Evolutionary conservation across 2,329 filamentous ascomycete species (phyloP), one percentile per base, ranked within the genome.

Genomic region (Cordyceps militaris): DNA sequence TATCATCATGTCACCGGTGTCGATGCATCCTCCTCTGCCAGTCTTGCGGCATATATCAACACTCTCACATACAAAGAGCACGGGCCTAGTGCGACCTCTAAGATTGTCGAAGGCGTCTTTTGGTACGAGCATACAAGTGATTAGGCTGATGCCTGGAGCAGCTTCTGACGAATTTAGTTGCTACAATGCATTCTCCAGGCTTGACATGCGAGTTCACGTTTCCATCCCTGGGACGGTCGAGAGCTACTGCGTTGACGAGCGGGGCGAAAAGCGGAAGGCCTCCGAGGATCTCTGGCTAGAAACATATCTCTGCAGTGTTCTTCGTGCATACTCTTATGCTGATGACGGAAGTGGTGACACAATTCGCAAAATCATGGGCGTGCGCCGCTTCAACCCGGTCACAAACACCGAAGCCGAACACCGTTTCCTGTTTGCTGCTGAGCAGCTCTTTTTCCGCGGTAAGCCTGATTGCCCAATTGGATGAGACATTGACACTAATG

Each of bases 321-420:
- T 99, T 61, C 83, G 94, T 66, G 92, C 94, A 60, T 99, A 97
- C 73, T 93, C 91, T 1, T 99, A 99, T 70, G 94, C 94, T 51
- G 93, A 99, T 69, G 89, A 97, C 71, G 93, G 93, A 46, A 94
- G 89, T 57, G 93, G 93, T 56, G 93, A 97, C 66, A 89, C 89
- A 1, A 96, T 97, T 70, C 89, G 94, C 72, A 96, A 94, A 76
- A 97, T 99, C 60, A 89, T 97, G 69, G 94, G 93, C n/a, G 91
- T 97, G 52, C 83, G 94, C 65, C 84, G 94, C 62, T 97, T 99
- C 80, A 99, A 99, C 69, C 94, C 94, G 1, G 90, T 99, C 61
- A 97, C 91, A 49, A 97, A 89, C 71, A 97, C 94, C n/a, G 94
- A 99, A 72, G 91, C 91, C 60, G 94, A 99, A 73, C 94, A 99